Base-by-base conservation (phyloP, 129 eudicot species). In the Apium graveolens region DNA sequence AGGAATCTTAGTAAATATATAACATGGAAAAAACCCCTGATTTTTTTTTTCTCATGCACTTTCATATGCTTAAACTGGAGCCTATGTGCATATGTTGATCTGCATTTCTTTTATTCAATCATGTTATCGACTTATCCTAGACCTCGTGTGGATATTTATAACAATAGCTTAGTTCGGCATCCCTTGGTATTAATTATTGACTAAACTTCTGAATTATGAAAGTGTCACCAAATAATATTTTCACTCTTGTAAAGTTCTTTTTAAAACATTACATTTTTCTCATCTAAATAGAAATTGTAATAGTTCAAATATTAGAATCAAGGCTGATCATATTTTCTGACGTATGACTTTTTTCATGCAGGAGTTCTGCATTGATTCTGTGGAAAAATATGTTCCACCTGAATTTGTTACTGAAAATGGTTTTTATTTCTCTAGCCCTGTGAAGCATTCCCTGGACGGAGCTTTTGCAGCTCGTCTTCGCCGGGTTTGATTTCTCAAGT, bases 381-480 rank as follows among this genome's bases (percentile, higher is more conserved):
- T 79, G 53, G 85, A 88, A 71, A 85, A 80, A 85, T 94, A 86
- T 44, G 87, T 88, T 16, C 84, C 97, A 1, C 45, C 82, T 32
- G 85, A 84, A 51, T 94, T 94, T 86, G 82, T 88, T 26, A 89
- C 90, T 12, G 82, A 82, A 49, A 66, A 79, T 31, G 97, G 97
- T 57, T 94, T 88, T 80, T 94, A 83, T 81, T 79, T 80, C 72
- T 91, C 92, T 51, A 89, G 82, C 85, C 98, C 98, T 17, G 92
- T 94, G 75, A 90, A 87, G 16, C 93, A 89, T 85, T 84, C 91
- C 70, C 85, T 91, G 51, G 98, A 94, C 80, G 98, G 98, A 83
- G 98, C 98, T 53, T 91, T 94, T 88, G 98, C 97, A 80, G 97
- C 98, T 78, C 96, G 98, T 43, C 97, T 94, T 75, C 60, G 87